Base-by-base conservation (phyloP, 202 grass and related monocot species). In the Cymbopogon flexuosus region DNA sequence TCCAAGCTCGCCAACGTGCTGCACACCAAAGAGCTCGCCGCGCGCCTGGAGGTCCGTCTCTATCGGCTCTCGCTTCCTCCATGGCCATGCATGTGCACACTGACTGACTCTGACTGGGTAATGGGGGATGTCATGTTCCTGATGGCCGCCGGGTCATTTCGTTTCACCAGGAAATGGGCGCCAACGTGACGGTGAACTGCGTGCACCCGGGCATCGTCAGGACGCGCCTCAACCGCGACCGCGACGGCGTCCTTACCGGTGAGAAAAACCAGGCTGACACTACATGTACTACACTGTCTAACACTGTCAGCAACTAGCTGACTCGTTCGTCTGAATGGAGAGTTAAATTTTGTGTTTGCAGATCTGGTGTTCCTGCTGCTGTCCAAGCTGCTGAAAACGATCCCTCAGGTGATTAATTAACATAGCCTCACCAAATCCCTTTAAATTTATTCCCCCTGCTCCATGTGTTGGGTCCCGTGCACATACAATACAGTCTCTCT, bases 191-290 rank as follows among this genome's bases (percentile, higher is more conserved):
- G 5, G 95, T 71, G 1, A 98, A 98, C 84, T 98, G 92, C 77
- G 96, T 98, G 7, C 92, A 98, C 68, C 96, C 96, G 13, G 96
- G 96, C 59, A 98, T 98, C 47, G 96, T 98, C 15, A 81, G 92
- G 67, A 98, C 95, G 8, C 82, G 95, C 4, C 95, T 98, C 52
- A 98, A 91, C 82, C 92, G 95, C 19, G 95, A 98, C 79, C 87
- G 96, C 9, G 96, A 98, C 5, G 92, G 96, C 39, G 21, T 98
- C 77, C 21, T 84, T 22, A 98, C 96, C 45, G 94, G 93, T 90
- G 18, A 47, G 43, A 46, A 14, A 13, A 45, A 4, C 31, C 2
- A 40, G 6, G 10, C 43, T 46, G 43, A 14, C 43, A 46, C 0
- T 45, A 12, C 11, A 27, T 27, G 27, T 27, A 42, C 41, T 4